phyloP scores from a whole-genome alignment of 2,329 filamentous ascomycete genomes.

The Penicillium palitans region DNA sequence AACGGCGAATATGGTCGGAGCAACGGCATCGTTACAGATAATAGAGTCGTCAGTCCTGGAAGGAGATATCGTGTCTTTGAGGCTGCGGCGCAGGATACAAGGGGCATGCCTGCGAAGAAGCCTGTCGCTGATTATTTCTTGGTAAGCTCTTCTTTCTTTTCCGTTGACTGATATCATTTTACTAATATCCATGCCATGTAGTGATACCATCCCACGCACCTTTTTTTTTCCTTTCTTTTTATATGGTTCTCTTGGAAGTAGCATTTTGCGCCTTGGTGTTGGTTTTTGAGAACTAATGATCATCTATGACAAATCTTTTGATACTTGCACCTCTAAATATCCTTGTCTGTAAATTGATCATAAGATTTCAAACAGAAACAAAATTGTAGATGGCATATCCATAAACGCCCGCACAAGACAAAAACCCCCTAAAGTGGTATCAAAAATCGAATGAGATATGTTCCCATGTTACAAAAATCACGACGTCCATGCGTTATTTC shows the following conservation, averaged over 20 bases:
- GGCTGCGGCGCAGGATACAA: constrained; percentile 89
- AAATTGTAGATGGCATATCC: not conserved
- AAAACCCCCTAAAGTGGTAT: not conserved
- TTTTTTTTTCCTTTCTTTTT: constrained; percentile 11
- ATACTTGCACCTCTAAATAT: not conserved
- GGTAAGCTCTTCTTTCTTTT: constrained; percentile 31
- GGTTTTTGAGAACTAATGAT: constrained; percentile 26
- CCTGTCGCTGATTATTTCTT: constrained; percentile 97
- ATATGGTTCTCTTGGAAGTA: constrained; percentile 15
- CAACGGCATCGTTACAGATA: constrained; percentile 52
- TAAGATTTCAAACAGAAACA: not conserved
- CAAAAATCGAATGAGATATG: not conserved
- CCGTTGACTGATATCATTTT: not conserved
- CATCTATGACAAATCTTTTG: constrained; percentile 22
- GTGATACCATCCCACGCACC: constrained; percentile 26
- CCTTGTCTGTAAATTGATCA: not conserved
- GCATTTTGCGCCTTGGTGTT: constrained; percentile 27
- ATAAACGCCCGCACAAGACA: not conserved
- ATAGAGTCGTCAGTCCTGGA: constrained; percentile 68
- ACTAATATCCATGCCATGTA: constrained; percentile 13
- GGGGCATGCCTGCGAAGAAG: constrained; percentile 99
- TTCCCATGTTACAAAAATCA: not conserved
- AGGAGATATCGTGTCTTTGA: constrained; percentile 93
- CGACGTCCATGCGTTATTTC: constrained; percentile 6
- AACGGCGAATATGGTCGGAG: constrained; percentile 48